Percentiles rank a stretch among this genome's conserved stretches.
Evolutionary conservation across 345 rosid genomes (phyloP).

Genomic region (Nasturtium officinale): DNA sequence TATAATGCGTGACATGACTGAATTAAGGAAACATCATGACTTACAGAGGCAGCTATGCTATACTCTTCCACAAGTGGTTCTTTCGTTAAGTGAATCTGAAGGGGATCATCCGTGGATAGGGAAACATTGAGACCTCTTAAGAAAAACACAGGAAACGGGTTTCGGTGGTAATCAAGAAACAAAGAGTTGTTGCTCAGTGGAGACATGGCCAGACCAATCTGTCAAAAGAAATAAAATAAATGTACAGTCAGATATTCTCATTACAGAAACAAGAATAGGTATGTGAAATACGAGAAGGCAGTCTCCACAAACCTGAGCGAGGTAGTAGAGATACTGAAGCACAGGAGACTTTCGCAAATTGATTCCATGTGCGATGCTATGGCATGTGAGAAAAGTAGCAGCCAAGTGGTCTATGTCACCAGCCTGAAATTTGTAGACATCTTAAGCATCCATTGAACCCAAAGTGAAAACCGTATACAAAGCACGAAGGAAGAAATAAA

Average conservation of each 20-base stretch:
- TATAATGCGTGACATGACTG: neutral
- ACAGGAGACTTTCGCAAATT: conserved; percentile 99
- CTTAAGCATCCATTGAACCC: conserved; percentile 21
- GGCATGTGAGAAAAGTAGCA: conserved; percentile 91
- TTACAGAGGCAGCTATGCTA: conserved; percentile 98
- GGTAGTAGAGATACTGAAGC: conserved; percentile 94
- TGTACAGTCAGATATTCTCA: conserved; percentile 29
- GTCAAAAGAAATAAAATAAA: conserved; percentile 38
- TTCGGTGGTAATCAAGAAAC: conserved; percentile 93
- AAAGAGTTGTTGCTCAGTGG: conserved; percentile 99
- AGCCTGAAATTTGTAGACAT: conserved; percentile 61
- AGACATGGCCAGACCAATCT: conserved; percentile 99
- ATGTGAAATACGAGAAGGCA: conserved; percentile 1
- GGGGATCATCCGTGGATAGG: conserved; percentile 97
- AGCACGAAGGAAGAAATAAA: conserved; percentile 2
- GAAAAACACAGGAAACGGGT: conserved; percentile 92
- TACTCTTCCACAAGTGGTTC: conserved; percentile 98
- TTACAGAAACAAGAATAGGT: neutral
- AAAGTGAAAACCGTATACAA: neutral
- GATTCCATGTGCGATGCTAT: conserved; percentile 97
- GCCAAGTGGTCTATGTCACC: conserved; percentile 99
- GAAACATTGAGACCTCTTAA: conserved; percentile 95
- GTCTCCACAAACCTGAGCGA: conserved; percentile 72
- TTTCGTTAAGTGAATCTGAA: conserved; percentile 95
- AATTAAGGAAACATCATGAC: conserved; percentile 34